Conservation (phyloP, 1,139 yeast genomes). For the Geotrichum fermentans region DNA sequence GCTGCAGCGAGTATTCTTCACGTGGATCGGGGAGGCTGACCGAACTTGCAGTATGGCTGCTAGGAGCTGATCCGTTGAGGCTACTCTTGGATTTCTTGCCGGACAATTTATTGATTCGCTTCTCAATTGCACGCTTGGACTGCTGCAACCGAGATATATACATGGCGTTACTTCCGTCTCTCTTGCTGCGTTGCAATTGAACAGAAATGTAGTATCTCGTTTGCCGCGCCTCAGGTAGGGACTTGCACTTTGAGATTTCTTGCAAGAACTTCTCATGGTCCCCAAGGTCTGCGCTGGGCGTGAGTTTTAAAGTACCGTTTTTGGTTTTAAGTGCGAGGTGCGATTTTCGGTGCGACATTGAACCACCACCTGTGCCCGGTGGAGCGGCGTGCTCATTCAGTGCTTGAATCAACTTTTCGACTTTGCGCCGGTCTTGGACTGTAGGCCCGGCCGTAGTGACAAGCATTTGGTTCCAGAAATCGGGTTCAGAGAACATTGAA, state of each 20-base stretch:
- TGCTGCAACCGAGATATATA: constrained; percentile 32
- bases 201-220: constrained; percentile 43
- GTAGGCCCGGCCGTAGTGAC: constrained; percentile 59
- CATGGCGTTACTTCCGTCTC: constrained; percentile 24
- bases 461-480: constrained; percentile 66
- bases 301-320: constrained; percentile 24
- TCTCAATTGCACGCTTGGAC: constrained; percentile 30
- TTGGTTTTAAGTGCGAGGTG: no score
- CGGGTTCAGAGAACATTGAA: constrained; percentile 61
- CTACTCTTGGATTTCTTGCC: constrained; percentile 19
- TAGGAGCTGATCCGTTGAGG: background rate
- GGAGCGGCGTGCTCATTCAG: constrained; percentile 60
- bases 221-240: constrained; percentile 43
- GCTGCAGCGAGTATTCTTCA: constrained; percentile 38
- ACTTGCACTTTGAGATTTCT: constrained; percentile 36
- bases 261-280: constrained; percentile 46
- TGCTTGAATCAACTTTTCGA: constrained; percentile 64
- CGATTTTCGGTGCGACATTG: no score
- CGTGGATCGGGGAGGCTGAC: constrained; percentile 27
- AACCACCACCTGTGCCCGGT: no score
- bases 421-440: constrained; percentile 71
- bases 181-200: constrained; percentile 35
- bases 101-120: constrained; percentile 30
- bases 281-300: constrained; percentile 34
- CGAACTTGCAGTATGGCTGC: constrained; percentile 13